Percentiles rank a stretch among this genome's conserved stretches.
phyloP scores from a whole-genome alignment of 116 monocot species.

The Trichopus zeylanicus region DNA sequence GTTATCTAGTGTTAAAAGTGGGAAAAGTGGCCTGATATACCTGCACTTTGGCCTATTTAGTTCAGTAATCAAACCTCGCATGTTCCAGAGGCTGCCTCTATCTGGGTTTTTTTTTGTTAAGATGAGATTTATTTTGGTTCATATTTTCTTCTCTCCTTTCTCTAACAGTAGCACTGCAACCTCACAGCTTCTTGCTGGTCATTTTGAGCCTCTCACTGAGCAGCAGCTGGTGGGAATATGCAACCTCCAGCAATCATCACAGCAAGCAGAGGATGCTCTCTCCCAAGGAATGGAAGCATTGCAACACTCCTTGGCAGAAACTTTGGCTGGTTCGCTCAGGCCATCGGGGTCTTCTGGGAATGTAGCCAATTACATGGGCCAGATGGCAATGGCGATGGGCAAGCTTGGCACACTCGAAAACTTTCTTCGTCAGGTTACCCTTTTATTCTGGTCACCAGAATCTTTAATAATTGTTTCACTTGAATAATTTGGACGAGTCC shows the following conservation, averaged over 20 bases:
- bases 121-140: too few relatives aligned
- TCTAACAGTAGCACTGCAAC: not conserved
- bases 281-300: too few relatives aligned
- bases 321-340: conserved; percentile 54
- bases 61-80: too few relatives aligned
- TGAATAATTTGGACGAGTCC: too few relatives aligned
- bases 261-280: conserved; percentile 74
- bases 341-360: conserved; percentile 47
- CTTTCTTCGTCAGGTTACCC: conserved; percentile 57
- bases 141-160: not conserved
- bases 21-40: too few relatives aligned
- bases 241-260: conserved; percentile 69
- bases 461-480: too few relatives aligned
- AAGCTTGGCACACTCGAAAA: conserved; percentile 68
- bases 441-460: too few relatives aligned
- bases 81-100: too few relatives aligned
- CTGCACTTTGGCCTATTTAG: too few relatives aligned
- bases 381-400: too few relatives aligned
- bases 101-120: too few relatives aligned
- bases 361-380: conserved; percentile 83
- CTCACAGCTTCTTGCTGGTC: conserved; percentile 52
- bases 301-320: conserved; percentile 73
- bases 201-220: conserved; percentile 73
- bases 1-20: too few relatives aligned
- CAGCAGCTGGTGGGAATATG: conserved; percentile 53